These are phyloP conservation scores for Rhizopus microsporus DNA, from an alignment of 371 early-diverging fungal species.

Conservation along the genomic window DNA sequence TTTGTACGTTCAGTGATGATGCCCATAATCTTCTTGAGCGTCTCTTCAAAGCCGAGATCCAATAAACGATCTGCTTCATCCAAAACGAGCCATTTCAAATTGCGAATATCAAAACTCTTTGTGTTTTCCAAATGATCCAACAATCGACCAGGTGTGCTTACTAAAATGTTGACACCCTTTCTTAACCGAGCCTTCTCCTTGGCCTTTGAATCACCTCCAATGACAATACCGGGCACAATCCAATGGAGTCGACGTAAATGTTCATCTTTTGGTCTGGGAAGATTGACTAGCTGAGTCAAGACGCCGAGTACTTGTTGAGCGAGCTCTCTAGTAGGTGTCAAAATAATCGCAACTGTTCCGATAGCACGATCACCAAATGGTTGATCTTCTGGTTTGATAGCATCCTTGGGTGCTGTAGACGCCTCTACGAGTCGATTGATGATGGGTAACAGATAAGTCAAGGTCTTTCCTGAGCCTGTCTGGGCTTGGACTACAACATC, in stretches of 20 bases:
- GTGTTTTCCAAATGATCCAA: slow-evolving; percentile 95
- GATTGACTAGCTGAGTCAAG: slow-evolving; percentile 65
- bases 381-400: slow-evolving; percentile 11
- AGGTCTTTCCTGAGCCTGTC: slow-evolving; percentile 99
- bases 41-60: slow-evolving; percentile 96
- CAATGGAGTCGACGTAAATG: slow-evolving; percentile 76
- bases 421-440: slow-evolving; percentile 53
- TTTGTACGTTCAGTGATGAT: slow-evolving; percentile 60
- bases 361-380: slow-evolving; percentile 53
- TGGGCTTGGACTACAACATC: slow-evolving; percentile 94
- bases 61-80: slow-evolving; percentile 99
- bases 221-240: slow-evolving; percentile 91
- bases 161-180: slow-evolving; percentile 91
- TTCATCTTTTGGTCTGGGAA: slow-evolving; percentile 54
- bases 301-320: slow-evolving; percentile 93
- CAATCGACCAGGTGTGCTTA: slow-evolving; percentile 98
- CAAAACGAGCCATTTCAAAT: slow-evolving; percentile 89
- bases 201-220: slow-evolving; percentile 91
- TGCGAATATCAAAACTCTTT: slow-evolving; percentile 70
- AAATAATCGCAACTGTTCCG: slow-evolving; percentile 82
- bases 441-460: slow-evolving; percentile 93
- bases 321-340: slow-evolving; percentile 98
- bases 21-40: slow-evolving; percentile 80
- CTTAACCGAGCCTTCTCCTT: slow-evolving; percentile 91
- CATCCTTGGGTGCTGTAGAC: slow-evolving; percentile 32